Conservation (phyloP, 2,329 filamentous ascomycete species). For the Zymoseptoria pseudotritici region DNA sequence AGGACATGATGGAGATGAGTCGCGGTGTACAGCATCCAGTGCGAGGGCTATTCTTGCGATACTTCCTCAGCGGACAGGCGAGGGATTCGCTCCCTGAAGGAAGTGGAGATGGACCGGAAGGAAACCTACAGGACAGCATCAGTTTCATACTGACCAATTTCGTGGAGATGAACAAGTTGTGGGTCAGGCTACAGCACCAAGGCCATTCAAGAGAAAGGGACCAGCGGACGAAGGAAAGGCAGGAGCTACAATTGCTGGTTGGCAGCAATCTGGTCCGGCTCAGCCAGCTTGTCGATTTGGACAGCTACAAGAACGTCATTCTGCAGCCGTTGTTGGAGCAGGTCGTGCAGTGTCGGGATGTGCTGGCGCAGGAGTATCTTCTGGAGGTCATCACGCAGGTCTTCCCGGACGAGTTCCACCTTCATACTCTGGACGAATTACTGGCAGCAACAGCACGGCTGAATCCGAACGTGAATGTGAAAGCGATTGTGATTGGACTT, state of each 20-base stretch:
- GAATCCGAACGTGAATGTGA: conserved; percentile 95
- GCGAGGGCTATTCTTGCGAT: conserved; percentile 86
- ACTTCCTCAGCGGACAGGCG: conserved; percentile 92
- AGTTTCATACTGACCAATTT: conserved; percentile 98
- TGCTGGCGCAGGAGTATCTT: conserved; percentile 93
- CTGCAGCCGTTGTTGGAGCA: conserved; percentile 85
- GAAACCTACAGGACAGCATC: conserved; percentile 93
- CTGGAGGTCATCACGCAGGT: conserved; percentile 98
- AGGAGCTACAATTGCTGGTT: conserved; percentile 89
- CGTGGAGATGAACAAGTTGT: conserved; percentile 99
- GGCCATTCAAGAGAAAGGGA: conserved; percentile 93
- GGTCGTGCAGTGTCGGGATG: conserved; percentile 95
- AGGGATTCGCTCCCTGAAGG: conserved; percentile 78
- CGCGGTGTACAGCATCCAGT: conserved; percentile 95
- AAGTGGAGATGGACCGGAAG: conserved; percentile 82
- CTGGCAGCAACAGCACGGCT: conserved; percentile 85
- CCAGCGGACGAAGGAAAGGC: conserved; percentile 84
- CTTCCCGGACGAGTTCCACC: conserved; percentile 96
- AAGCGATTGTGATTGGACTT: conserved; percentile 92
- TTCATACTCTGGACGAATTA: conserved; percentile 93
- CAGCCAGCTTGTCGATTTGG: conserved; percentile 90
- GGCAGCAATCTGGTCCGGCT: conserved; percentile 93
- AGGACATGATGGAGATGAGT: conserved; percentile 99
- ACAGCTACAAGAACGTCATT: conserved; percentile 87
- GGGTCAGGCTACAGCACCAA: conserved; percentile 95